These are phyloP conservation scores for Albifimbria verrucaria DNA, from an alignment of 2,329 filamentous ascomycete species.

Conservation along the genomic window DNA sequence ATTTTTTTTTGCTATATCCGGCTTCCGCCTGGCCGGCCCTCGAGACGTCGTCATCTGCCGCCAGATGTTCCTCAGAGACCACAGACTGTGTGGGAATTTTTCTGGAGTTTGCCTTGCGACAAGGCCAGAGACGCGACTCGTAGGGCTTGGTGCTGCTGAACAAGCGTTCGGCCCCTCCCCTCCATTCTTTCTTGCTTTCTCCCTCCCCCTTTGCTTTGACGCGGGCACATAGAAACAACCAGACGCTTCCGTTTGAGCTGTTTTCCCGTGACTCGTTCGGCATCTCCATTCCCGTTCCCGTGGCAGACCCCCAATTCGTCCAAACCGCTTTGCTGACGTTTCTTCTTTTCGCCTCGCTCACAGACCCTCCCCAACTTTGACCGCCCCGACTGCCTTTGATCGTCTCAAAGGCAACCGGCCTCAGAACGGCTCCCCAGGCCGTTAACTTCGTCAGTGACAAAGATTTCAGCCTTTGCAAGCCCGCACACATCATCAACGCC, in stretches of 20 bases:
- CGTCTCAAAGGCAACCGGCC: conserved; percentile 58
- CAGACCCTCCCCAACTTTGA: neutral
- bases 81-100: no score
- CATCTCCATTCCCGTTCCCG: neutral
- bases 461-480: conserved; percentile 66
- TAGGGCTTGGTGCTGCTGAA: neutral
- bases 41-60: neutral
- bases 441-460: conserved; percentile 61
- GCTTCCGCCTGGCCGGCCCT: neutral
- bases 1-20: neutral
- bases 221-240: no score
- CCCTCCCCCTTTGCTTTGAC: neutral
- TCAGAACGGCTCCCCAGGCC: conserved; percentile 62
- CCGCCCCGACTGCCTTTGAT: conserved; percentile 56
- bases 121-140: neutral
- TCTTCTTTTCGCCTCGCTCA: conserved; percentile 3
- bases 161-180: neutral
- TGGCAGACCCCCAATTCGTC: neutral
- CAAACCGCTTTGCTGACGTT: conserved; percentile 1
- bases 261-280: neutral
- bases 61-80: neutral
- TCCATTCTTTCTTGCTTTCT: neutral
- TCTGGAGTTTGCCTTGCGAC: no score
- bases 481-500: conserved; percentile 64
- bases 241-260: no score